A percentile compares a stretch with the other conserved stretches of the same genome.
phyloP scores from a whole-genome alignment of 768 basidiomycete genomes.

The Pleurotus sapidus region DNA sequence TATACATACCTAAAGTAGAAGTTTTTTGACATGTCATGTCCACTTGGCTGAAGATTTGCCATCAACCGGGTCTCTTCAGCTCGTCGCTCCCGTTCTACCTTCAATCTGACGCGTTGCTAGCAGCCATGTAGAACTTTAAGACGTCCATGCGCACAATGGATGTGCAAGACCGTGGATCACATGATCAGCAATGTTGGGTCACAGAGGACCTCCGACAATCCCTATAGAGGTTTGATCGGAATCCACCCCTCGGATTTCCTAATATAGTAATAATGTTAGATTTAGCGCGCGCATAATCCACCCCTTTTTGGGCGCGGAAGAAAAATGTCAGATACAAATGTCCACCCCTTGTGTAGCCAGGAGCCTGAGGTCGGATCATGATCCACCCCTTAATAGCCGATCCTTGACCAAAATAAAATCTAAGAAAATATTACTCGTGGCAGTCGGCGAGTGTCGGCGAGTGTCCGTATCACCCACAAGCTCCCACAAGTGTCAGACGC shows the following conservation, averaged over 20 bases:
- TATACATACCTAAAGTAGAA: slow-evolving; percentile 93
- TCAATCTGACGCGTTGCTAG: slow-evolving; percentile 84
- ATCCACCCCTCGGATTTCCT: neutral
- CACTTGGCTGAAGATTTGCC: slow-evolving; percentile 91
- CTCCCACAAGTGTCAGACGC: too few relatives aligned
- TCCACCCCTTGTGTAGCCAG: neutral
- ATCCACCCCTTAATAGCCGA: neutral
- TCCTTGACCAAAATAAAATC: neutral
- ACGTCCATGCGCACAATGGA: too few relatives aligned
- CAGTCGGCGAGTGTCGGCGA: too few relatives aligned
- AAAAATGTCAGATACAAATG: neutral
- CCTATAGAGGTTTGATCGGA: too few relatives aligned
- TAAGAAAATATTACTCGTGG: too few relatives aligned
- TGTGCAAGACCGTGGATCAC: too few relatives aligned
- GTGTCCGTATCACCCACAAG: too few relatives aligned
- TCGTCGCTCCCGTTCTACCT: slow-evolving; percentile 80
- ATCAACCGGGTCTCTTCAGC: slow-evolving; percentile 87
- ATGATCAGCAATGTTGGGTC: too few relatives aligned
- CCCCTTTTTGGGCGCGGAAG: neutral
- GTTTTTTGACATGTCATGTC: slow-evolving; percentile 98
- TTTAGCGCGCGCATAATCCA: neutral
- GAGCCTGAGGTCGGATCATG: neutral
- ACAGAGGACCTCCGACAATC: too few relatives aligned
- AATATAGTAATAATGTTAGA: neutral
- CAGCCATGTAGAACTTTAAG: slow-evolving; percentile 87